Percentiles rank a stretch among this genome's conserved stretches.
phyloP scores from a whole-genome alignment of 1,139 yeast species.

The Kodamaea ohmeri region DNA sequence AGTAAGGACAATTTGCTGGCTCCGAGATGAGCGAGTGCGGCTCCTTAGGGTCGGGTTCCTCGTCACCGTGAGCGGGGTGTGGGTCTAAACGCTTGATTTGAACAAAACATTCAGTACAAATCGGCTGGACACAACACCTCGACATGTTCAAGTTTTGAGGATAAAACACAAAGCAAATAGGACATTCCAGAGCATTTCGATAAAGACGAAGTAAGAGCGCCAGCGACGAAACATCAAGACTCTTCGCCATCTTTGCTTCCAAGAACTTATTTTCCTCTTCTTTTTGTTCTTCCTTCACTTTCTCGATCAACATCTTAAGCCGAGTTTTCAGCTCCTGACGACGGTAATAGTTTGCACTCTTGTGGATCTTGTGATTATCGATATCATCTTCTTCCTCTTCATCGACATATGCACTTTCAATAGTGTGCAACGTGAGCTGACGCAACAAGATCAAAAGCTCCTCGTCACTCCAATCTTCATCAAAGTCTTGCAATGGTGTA shows the following conservation, averaged over 20 bases:
- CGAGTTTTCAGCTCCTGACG: constrained; percentile 55
- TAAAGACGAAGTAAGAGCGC: constrained; percentile 48
- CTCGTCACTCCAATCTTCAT: constrained; percentile 69
- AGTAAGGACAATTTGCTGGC: constrained; percentile 89
- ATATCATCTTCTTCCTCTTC: constrained; percentile 53
- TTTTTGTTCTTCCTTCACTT: constrained; percentile 51
- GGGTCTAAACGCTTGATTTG: constrained; percentile 94
- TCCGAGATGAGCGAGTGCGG: constrained; percentile 77
- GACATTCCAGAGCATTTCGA: constrained; percentile 74
- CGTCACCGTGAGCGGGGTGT: constrained; percentile 82
- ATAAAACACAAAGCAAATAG: constrained; percentile 86
- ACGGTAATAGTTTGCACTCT: constrained; percentile 46
- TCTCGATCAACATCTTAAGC: constrained; percentile 47
- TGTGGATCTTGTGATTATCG: constrained; percentile 56
- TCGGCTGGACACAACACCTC: constrained; percentile 91
- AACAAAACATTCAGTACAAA: constrained; percentile 95
- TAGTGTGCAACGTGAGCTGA: constrained; percentile 57
- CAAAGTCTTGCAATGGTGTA: constrained; percentile 82
- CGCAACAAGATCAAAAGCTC: constrained; percentile 60
- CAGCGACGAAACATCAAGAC: constrained; percentile 28
- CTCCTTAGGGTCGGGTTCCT: constrained; percentile 23
- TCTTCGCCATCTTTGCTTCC: constrained; percentile 31
- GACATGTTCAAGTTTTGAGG: constrained; percentile 78
- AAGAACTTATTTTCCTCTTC: constrained; percentile 49
- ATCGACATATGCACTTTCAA: constrained; percentile 53